Evolutionary conservation across 208 protist species (phyloP).

Genomic region (Trypanosoma rangeli): DNA sequence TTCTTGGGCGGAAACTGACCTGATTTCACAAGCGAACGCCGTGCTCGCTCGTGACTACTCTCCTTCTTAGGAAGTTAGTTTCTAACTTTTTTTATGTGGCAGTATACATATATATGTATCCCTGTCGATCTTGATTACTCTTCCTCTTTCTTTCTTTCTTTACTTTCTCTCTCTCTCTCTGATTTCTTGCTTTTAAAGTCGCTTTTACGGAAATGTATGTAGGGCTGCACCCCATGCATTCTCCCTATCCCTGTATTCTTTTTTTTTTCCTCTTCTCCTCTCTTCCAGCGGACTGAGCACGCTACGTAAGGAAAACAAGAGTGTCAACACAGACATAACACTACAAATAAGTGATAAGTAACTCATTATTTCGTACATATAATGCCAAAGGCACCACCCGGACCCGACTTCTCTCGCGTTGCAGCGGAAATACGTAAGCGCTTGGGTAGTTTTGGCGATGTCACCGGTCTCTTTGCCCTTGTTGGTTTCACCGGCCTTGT

Average conservation of each 20-base stretch:
- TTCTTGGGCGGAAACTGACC: no score
- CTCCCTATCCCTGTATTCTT: background rate
- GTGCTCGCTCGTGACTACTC: background rate
- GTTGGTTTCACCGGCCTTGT: constrained; percentile 49
- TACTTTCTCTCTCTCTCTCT: background rate
- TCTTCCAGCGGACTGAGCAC: background rate
- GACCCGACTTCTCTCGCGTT: constrained; percentile 77
- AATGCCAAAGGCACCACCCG: constrained; percentile 66
- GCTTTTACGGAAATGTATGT: no score
- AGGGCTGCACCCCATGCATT: background rate
- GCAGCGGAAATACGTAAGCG: constrained; percentile 59
- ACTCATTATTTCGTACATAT: constrained; percentile 12
- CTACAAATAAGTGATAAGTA: constrained; percentile 3
- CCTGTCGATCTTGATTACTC: background rate
- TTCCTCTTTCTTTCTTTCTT: background rate
- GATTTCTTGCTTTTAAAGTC: background rate
- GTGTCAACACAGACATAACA: constrained; percentile 7
- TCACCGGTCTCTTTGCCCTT: constrained; percentile 59
- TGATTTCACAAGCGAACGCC: background rate
- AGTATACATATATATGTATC: background rate
- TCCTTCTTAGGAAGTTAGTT: background rate
- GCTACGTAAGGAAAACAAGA: background rate
- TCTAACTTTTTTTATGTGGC: background rate
- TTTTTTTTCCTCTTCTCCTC: background rate
- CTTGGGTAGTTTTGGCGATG: constrained; percentile 71